Base-by-base conservation (phyloP, 2,329 filamentous ascomycete species). In the Colletotrichum eleusines region DNA sequence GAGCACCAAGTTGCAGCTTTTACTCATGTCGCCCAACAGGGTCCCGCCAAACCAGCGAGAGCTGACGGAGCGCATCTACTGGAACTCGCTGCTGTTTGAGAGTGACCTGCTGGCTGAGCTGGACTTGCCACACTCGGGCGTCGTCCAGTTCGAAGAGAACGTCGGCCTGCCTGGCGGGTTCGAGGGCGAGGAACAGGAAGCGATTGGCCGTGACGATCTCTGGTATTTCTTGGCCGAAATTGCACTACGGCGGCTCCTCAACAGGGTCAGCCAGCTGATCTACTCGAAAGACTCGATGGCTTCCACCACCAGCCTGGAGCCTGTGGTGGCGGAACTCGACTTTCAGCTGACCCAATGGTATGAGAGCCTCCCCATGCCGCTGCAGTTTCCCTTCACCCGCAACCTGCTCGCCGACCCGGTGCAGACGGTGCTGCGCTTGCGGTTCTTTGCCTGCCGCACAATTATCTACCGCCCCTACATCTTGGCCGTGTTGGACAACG, bases 181-280 rank as follows among this genome's bases (percentile, higher is more conserved):
- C 74, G 91, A 93, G 76, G 90, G 90, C n/a, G 89, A 91, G 66
- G 88, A 91, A 73, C 84, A 85, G 9, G 87, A 88, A 73, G 83
- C 87, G 8, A 88, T 90, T 9, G 92, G 91, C 16, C 88, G 89
- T 59, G 93, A 95, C 75, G 92, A 95, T 70, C 84, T 95, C 18
- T 95, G 93, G 92, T 96, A 96, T 77, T 95, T 95, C 75, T 83
- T 95, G 38, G 93, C 93, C 46, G 93, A 95, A 76, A 95, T 96
- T 73, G 93, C 92, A 5, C 83, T 96, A 16, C 88, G 93, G 55
- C 86, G 93, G 66, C 87, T 96, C 4, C 86, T 95, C 74, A 94
- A 94, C 78, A 87, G 92, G 69, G 92, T 94, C 76, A 94, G 91
- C 81, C 91, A 94, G 77, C 88, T 94, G 75, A 92, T 94, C 73